Base-by-base conservation (phyloP, 1,284 basidiomycete species). In the Pseudozyma sp. region DNA sequence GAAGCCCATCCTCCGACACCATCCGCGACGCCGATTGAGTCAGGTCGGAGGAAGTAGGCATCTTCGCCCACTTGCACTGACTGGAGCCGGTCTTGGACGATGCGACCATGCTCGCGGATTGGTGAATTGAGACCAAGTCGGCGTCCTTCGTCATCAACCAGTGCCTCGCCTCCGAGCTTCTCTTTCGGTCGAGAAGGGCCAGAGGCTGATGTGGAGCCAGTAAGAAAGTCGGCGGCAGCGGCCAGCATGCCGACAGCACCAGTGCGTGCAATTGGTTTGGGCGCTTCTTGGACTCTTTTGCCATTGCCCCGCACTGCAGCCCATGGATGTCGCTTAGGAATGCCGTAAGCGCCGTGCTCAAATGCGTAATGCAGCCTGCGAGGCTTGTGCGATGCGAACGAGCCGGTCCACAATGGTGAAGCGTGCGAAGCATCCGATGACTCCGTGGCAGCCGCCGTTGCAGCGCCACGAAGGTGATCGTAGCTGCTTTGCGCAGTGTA, bases 1-100 rank as follows among this genome's bases (percentile, higher is more conserved):
- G 85, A 82, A 0, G 90, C 88, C 93, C 93, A 95, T 2, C 93
- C 93, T 1, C 93, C 93, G 0, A 95, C 93, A 36, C 93, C 93
- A 81, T 95, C 93, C 11, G 93, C 93, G 3, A 95, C 91, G 16
- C 93, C 93, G 86, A 95, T 90, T 7, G 92, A 92, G 77, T 94
- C 92, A 3, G 84, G 89, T 10, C 90, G 87, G 5, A 95, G 87
- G 74, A 95, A 95, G 83, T 94, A 95, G 10, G 92, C 91, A 80
- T 94, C 92, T 81, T 94, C 92, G 55, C 92, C 93, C 9, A 94
- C 91, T 80, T 92, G 91, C 0, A 92, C 91, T 0, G 92, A 89
- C 31, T 75, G 70, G 19, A 84, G 63, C 11, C 81, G 77, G 18
- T 83, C 82, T 14, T 73, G 76, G 1, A 83, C 77, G 51, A 84